phyloP scores from a whole-genome alignment of 148 eudicot genomes.

The Chenopodium suecicum region DNA sequence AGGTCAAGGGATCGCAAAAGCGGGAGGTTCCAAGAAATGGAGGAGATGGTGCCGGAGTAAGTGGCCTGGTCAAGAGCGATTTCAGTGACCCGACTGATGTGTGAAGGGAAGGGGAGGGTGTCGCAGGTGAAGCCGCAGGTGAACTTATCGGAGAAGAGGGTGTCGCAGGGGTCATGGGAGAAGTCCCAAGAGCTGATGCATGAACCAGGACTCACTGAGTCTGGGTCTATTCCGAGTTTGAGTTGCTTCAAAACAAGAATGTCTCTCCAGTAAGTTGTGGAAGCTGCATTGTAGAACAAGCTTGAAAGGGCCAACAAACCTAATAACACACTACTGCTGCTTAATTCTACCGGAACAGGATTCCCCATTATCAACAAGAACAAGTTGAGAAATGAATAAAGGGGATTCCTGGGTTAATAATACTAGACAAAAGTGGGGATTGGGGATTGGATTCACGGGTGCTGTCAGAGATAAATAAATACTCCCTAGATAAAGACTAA shows the following conservation, averaged over 20 bases:
- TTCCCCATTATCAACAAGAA: no score
- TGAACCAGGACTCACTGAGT: constrained; percentile 55
- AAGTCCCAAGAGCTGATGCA: constrained; percentile 83
- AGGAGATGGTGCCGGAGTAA: constrained; percentile 23
- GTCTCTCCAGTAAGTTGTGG: constrained; percentile 60
- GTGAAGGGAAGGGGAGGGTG: not conserved
- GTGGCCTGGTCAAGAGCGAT: constrained; percentile 33
- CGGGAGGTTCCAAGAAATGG: constrained; percentile 24
- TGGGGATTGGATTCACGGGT: constrained; percentile 29
- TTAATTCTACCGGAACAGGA: no score
- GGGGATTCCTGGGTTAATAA: not conserved
- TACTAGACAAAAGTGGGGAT: not conserved
- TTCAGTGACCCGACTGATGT: constrained; percentile 26
- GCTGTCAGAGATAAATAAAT: constrained; percentile 28
- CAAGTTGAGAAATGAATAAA: not conserved
- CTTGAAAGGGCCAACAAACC: not conserved
- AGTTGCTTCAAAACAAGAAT: constrained; percentile 48
- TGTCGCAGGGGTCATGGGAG: constrained; percentile 73
- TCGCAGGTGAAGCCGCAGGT: no score
- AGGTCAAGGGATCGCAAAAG: constrained; percentile 30
- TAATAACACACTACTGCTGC: no score
- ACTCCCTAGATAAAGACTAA: no score
- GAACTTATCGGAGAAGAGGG: constrained; percentile 49
- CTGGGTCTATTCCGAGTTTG: constrained; percentile 33
- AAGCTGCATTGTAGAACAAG: constrained; percentile 16